Conservation (phyloP, 805 yeast genomes). For the Kuraishia piskuri region DNA sequence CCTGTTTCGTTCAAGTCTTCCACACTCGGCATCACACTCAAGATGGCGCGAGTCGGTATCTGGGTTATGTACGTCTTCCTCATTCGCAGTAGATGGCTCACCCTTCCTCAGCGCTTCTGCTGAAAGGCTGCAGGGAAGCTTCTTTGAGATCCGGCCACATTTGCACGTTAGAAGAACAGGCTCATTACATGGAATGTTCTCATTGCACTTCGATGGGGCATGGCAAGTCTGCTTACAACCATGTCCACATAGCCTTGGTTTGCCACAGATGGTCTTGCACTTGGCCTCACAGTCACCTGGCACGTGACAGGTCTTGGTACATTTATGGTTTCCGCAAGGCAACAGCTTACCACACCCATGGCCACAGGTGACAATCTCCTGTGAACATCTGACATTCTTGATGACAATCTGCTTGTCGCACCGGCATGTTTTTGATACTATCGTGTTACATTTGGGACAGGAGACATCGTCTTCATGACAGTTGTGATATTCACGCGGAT, state of each 20-base stretch:
- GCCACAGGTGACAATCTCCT: conserved; percentile 61
- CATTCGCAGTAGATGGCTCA: too few species aligned
- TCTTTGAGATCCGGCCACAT: conserved; percentile 50
- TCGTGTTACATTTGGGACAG: conserved; percentile 73
- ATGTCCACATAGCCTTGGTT: conserved; percentile 59
- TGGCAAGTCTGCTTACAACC: conserved; percentile 60
- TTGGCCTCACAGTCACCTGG: conserved; percentile 48
- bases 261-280: conserved; percentile 56
- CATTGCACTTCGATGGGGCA: conserved; percentile 43
- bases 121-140: conserved; percentile 46
- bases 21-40: conserved; percentile 69
- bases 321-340: conserved; percentile 40
- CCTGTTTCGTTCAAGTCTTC: conserved; percentile 46
- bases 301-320: conserved; percentile 47
- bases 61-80: too few species aligned
- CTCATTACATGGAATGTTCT: conserved; percentile 41
- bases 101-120: conserved; percentile 7
- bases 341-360: conserved; percentile 46
- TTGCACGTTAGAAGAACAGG: conserved; percentile 43
- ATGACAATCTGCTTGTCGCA: conserved; percentile 27
- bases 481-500: conserved; percentile 54
- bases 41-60: conserved; percentile 27
- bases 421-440: conserved; percentile 18
- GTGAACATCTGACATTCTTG: conserved; percentile 63
- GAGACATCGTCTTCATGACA: conserved; percentile 60